These are phyloP conservation scores for Sarocladium kiliense DNA, from an alignment of 2,329 filamentous ascomycete species.

Conservation along the genomic window DNA sequence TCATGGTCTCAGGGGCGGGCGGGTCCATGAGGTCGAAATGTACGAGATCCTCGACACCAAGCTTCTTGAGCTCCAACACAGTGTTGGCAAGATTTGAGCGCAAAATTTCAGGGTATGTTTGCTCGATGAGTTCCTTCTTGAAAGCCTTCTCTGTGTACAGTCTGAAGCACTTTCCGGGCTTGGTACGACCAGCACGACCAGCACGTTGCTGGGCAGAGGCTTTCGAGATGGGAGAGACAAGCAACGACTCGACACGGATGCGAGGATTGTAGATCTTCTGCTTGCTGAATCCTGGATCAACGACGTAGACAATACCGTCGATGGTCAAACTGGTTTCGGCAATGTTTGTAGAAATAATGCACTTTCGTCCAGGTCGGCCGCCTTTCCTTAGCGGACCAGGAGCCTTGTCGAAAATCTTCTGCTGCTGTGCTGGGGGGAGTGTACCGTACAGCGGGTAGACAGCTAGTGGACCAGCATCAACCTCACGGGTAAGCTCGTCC, in stretches of 20 bases:
- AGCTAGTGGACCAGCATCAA: slow-evolving; percentile 81
- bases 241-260: slow-evolving; percentile 89
- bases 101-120: slow-evolving; percentile 93
- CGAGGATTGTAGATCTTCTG: slow-evolving; percentile 99
- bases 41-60: slow-evolving; percentile 90
- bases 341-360: slow-evolving; percentile 94
- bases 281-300: slow-evolving; percentile 99
- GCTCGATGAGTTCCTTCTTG: slow-evolving; percentile 96
- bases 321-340: slow-evolving; percentile 97
- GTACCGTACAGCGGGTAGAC: slow-evolving; percentile 95
- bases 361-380: slow-evolving; percentile 85
- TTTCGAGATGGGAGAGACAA: slow-evolving; percentile 98
- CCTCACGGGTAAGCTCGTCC: slow-evolving; percentile 87
- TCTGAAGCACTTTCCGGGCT: slow-evolving; percentile 96
- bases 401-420: slow-evolving; percentile 89
- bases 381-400: slow-evolving; percentile 67
- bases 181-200: slow-evolving; percentile 97
- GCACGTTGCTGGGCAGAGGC: slow-evolving; percentile 95
- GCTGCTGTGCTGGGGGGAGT: slow-evolving; percentile 86
- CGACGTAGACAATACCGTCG: slow-evolving; percentile 97
- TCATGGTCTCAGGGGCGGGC: slow-evolving; percentile 94
- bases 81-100: slow-evolving; percentile 93
- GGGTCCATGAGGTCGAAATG: slow-evolving; percentile 99
- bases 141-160: slow-evolving; percentile 94
- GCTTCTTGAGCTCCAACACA: slow-evolving; percentile 93